Evolutionary conservation across 352 stramenopile genomes (phyloP).

Genomic region (Phytophthora sp.): DNA sequence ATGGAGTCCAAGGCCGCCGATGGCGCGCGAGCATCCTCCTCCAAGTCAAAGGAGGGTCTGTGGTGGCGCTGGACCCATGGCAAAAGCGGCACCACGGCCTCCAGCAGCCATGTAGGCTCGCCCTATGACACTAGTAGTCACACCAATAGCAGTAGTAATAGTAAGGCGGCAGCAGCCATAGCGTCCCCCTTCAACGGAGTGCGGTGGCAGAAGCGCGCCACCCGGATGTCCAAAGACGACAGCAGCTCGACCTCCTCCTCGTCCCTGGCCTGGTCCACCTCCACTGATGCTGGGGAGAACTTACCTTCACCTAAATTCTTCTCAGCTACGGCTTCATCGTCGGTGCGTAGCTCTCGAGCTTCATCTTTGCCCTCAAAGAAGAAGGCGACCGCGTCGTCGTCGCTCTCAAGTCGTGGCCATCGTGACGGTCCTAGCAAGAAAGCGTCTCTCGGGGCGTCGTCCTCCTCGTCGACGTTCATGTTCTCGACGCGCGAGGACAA

Average conservation of each 20-base stretch:
- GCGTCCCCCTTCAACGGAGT: conserved; percentile 35
- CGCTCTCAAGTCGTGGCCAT: conserved; percentile 19
- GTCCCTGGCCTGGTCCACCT: conserved; percentile 23
- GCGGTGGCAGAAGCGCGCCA: conserved; percentile 58
- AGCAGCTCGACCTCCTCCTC: neutral
- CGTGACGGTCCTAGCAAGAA: conserved; percentile 29
- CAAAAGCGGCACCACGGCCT: conserved; percentile 58
- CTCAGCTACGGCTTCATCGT: conserved; percentile 3
- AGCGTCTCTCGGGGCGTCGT: conserved; percentile 7
- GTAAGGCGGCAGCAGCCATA: conserved; percentile 21
- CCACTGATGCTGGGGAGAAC: conserved; percentile 8
- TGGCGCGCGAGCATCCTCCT: conserved; percentile 28
- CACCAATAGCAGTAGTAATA: conserved; percentile 40
- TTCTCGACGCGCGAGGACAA: conserved; percentile 36
- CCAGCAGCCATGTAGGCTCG: conserved; percentile 26
- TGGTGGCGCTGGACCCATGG: conserved; percentile 85
- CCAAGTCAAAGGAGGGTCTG: conserved; percentile 38
- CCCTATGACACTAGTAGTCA: conserved; percentile 26
- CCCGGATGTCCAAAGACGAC: conserved; percentile 29
- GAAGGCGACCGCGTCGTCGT: conserved; percentile 20
- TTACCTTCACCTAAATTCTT: conserved; percentile 22
- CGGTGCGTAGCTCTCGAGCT: conserved; percentile 20
- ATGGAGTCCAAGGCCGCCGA: conserved; percentile 47
- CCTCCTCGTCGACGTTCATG: conserved; percentile 31
- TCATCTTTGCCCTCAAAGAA: conserved; percentile 27